Percentiles rank a stretch among this genome's conserved stretches.
These are phyloP conservation scores for Camellia sinensis DNA, from an alignment of 148 eudicot species.

Conservation along the genomic window DNA sequence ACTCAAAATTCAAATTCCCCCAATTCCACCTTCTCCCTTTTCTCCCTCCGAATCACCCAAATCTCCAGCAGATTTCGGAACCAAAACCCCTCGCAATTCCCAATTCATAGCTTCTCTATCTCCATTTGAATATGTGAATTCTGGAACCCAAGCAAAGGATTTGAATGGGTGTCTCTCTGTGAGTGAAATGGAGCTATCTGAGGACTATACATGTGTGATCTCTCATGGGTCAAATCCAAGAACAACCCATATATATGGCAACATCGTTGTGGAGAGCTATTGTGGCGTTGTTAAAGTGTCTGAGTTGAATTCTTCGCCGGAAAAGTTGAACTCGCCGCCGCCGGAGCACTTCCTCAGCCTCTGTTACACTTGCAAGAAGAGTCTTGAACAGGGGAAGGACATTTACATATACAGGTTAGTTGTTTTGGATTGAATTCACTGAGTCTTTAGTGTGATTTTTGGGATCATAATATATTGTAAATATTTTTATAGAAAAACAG, in stretches of 20 bases:
- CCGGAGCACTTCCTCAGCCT: conserved; percentile 52
- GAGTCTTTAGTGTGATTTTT: too few relatives aligned
- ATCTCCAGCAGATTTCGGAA: conserved; percentile 71
- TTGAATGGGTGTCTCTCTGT: conserved; percentile 28
- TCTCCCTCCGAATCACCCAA: conserved; percentile 38
- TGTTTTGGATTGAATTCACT: neutral
- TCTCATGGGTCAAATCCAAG: conserved; percentile 87
- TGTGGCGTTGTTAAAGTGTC: conserved; percentile 36
- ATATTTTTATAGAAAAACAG: too few relatives aligned
- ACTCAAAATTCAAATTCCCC: conserved; percentile 70
- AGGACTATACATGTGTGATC: conserved; percentile 91
- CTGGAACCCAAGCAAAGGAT: neutral
- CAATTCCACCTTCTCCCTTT: conserved; percentile 10
- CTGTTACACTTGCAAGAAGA: conserved; percentile 67
- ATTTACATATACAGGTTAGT: conserved; percentile 80
- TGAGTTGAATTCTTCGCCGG: conserved; percentile 16
- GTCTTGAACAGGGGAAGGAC: conserved; percentile 66
- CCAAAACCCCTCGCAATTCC: conserved; percentile 47
- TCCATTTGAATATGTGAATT: conserved; percentile 10
- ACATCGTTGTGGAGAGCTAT: conserved; percentile 67
- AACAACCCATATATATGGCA: conserved; percentile 73
- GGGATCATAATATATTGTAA: too few relatives aligned
- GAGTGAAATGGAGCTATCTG: conserved; percentile 74
- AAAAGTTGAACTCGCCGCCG: conserved; percentile 23
- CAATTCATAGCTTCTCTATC: neutral